Conservation (phyloP, 1,139 yeast species). For the Suhomyces bribrorum region DNA sequence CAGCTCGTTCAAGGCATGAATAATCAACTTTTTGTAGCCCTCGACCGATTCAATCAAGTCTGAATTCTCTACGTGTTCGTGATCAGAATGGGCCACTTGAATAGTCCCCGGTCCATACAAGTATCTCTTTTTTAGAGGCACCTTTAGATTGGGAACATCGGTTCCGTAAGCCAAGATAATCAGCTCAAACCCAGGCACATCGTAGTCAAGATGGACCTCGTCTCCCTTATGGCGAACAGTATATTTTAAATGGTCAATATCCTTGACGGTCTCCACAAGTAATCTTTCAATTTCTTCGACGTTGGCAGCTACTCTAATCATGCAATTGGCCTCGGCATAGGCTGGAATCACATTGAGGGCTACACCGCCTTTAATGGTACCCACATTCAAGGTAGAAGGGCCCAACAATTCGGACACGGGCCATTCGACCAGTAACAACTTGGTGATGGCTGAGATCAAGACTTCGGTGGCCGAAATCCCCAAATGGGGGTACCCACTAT, state of each 20-base stretch:
- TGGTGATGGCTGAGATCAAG: constrained; percentile 49
- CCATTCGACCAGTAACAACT: constrained; percentile 35
- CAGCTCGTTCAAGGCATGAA: constrained; percentile 23
- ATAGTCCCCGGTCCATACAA: constrained; percentile 73
- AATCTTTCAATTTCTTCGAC: constrained; percentile 36
- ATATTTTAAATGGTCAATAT: constrained; percentile 29
- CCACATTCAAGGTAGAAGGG: constrained; percentile 62
- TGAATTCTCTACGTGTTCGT: constrained; percentile 54
- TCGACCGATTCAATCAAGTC: constrained; percentile 55
- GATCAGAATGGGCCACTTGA: constrained; percentile 63
- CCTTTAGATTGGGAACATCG: constrained; percentile 57
- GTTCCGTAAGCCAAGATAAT: constrained; percentile 61
- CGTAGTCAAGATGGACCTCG: constrained; percentile 49
- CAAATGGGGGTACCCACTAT: constrained; percentile 70
- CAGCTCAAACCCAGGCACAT: constrained; percentile 65
- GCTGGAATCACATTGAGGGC: constrained; percentile 68
- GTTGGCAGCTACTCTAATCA: constrained; percentile 58
- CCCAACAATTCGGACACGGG: constrained; percentile 60
- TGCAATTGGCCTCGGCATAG: constrained; percentile 48
- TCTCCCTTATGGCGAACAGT: constrained; percentile 32
- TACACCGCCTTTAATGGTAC: constrained; percentile 58
- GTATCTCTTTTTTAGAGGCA: constrained; percentile 44
- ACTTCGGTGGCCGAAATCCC: constrained; percentile 66
- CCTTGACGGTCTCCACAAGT: constrained; percentile 37
- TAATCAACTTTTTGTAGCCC: constrained; percentile 56